phyloP scores from a whole-genome alignment of 2,329 filamentous ascomycete genomes.

The Falciphora oryzae region DNA sequence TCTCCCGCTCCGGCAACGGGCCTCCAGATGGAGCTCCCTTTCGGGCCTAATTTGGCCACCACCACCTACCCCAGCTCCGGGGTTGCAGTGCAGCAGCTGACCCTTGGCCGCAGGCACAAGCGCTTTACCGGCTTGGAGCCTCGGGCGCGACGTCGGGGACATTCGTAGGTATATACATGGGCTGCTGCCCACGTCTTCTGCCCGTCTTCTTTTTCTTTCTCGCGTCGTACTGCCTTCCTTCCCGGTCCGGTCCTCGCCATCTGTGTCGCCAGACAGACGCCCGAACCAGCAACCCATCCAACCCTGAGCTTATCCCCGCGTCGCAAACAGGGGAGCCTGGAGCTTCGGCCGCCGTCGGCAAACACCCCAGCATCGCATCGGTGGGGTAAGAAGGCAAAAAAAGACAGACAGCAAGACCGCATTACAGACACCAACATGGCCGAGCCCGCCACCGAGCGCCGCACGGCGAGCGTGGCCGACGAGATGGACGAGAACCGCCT shows the following conservation, averaged over 20 bases:
- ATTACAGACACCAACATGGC: conserved; percentile 10
- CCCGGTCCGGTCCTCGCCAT: no score
- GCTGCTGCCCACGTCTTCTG: not conserved
- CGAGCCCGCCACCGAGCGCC: conserved; percentile 21
- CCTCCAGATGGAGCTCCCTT: no score
- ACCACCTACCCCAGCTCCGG: no score
- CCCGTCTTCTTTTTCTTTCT: no score
- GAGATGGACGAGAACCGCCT: conserved; percentile 44
- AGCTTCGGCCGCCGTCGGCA: no score
- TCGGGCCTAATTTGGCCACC: not conserved
- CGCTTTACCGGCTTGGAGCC: no score
- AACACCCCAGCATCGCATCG: no score
- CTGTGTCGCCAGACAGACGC: not conserved
- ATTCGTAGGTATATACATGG: not conserved
- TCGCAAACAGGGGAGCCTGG: no score
- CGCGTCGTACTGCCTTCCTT: no score
- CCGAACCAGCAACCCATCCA: not conserved
- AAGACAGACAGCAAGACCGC: not conserved
- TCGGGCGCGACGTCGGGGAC: not conserved
- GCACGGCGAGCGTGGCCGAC: conserved; percentile 19
- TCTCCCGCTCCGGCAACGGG: no score
- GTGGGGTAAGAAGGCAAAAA: not conserved
- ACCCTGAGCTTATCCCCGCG: no score
- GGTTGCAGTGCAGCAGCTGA: not conserved
- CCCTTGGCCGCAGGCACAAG: not conserved